phyloP scores from a whole-genome alignment of 2,329 filamentous ascomycete species.

The Arthrobotrys sinensis region DNA sequence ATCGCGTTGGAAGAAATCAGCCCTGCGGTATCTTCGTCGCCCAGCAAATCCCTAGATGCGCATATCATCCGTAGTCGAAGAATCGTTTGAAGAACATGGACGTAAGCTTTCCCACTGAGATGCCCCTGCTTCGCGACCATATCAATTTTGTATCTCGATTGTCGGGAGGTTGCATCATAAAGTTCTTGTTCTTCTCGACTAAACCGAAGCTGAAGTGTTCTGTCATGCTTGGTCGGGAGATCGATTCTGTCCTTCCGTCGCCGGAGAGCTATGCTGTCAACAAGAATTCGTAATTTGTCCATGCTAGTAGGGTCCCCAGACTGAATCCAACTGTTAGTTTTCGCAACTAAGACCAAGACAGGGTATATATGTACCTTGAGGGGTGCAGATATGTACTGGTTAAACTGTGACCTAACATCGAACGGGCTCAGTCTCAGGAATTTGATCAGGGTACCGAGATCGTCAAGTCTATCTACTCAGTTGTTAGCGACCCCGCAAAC shows the following conservation, averaged over 20 bases:
- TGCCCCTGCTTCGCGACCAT: constrained; percentile 77
- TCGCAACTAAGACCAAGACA: constrained; percentile 91
- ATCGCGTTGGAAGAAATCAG: constrained; percentile 74
- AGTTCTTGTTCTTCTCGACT: constrained; percentile 80
- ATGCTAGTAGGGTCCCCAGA: constrained; percentile 82
- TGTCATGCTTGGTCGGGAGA: constrained; percentile 81
- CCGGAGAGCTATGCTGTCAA: constrained; percentile 93
- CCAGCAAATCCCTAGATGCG: constrained; percentile 91
- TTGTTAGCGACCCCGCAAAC: constrained; percentile 12
- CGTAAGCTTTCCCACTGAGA: constrained; percentile 88
- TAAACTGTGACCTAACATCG: constrained; percentile 68
- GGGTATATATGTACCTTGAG: constrained; percentile 89
- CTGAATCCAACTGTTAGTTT: constrained; percentile 67
- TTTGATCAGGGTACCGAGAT: constrained; percentile 71
- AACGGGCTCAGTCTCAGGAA: constrained; percentile 70
- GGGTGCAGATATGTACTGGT: constrained; percentile 72
- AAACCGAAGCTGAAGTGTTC: constrained; percentile 81
- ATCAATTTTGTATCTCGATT: constrained; percentile 84
- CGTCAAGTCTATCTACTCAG: constrained; percentile 78
- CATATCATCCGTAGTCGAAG: constrained; percentile 90
- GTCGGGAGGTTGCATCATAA: constrained; percentile 87
- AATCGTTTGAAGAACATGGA: constrained; percentile 92
- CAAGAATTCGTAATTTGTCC: constrained; percentile 86
- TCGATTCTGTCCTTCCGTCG: constrained; percentile 93
- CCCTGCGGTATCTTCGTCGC: constrained; percentile 77